phyloP scores from a whole-genome alignment of 352 stramenopile species.

The Stephanocyclus meneghinianus region DNA sequence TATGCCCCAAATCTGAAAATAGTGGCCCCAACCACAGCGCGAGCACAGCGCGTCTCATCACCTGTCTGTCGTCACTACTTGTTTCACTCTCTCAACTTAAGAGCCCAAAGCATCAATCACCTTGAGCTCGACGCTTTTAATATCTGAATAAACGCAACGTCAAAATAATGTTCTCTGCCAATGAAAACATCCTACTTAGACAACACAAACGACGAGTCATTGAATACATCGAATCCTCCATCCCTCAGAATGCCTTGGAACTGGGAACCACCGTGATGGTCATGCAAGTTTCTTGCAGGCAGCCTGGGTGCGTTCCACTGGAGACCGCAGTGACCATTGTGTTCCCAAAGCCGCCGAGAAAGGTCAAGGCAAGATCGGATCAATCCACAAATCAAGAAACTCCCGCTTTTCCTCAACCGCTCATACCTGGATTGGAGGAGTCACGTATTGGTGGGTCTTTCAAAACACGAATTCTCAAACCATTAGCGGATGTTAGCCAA shows the following conservation, averaged over 20 bases:
- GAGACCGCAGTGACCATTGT: conserved; percentile 81
- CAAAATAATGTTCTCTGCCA: conserved; percentile 79
- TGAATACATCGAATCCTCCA: conserved; percentile 68
- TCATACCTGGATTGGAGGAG: conserved; percentile 64
- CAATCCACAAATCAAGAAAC: neutral
- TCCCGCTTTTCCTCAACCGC: conserved; percentile 33
- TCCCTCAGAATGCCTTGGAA: conserved; percentile 71
- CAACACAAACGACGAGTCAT: conserved; percentile 80
- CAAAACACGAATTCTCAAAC: conserved; percentile 82
- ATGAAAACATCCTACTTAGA: conserved; percentile 80
- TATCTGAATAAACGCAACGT: neutral
- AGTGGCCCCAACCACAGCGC: too few species aligned
- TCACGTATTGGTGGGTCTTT: conserved; percentile 63
- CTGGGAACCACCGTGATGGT: conserved; percentile 75
- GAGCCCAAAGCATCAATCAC: too few species aligned
- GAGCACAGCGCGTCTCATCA: too few species aligned
- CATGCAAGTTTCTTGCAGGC: conserved; percentile 79
- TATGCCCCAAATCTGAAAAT: too few species aligned
- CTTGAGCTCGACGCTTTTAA: too few species aligned
- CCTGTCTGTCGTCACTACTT: too few species aligned
- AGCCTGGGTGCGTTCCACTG: conserved; percentile 76
- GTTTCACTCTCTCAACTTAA: too few species aligned
- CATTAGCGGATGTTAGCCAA: conserved; percentile 71
- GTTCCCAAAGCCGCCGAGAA: conserved; percentile 60
- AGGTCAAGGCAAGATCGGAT: neutral